These are phyloP conservation scores for Phytopythium montanum DNA, from an alignment of 352 stramenopile genomes.

Conservation along the genomic window DNA sequence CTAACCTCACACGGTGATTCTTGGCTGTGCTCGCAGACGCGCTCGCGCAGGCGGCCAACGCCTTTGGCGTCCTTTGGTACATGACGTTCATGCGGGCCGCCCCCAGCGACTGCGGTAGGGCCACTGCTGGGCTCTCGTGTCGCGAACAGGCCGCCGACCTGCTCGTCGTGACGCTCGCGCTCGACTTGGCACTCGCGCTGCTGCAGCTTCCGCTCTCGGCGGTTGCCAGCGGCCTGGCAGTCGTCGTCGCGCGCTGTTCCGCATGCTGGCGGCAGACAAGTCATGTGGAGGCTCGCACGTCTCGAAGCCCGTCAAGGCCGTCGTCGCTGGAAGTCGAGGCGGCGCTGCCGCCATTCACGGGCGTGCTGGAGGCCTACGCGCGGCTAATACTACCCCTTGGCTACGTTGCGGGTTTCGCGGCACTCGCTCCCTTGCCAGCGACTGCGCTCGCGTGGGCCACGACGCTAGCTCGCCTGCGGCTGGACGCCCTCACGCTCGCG, in stretches of 20 bases:
- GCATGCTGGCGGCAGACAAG: not conserved
- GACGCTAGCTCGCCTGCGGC: constrained; percentile 52
- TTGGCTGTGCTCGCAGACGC: constrained; percentile 27
- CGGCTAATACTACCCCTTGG: constrained; percentile 61
- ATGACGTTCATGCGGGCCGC: constrained; percentile 39
- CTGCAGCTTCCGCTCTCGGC: constrained; percentile 6
- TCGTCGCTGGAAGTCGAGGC: constrained; percentile 32
- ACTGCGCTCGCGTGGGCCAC: constrained; percentile 46
- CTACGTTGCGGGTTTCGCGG: constrained; percentile 64
- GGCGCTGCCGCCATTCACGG: constrained; percentile 48
- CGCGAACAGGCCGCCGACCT: constrained; percentile 43
- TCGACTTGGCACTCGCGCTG: constrained; percentile 41
- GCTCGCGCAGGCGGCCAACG: constrained; percentile 58
- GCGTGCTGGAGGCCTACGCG: constrained; percentile 76
- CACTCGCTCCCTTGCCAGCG: constrained; percentile 32
- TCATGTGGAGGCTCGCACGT: not conserved
- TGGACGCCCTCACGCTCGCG: constrained; percentile 65
- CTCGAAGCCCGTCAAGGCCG: not conserved
- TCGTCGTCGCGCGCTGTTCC: not conserved
- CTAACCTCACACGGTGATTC: not conserved
- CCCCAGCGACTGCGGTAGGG: constrained; percentile 13
- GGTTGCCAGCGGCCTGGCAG: not conserved
- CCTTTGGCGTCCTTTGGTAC: constrained; percentile 52
- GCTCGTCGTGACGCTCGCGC: constrained; percentile 39
- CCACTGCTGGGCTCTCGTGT: constrained; percentile 22